Evolutionary conservation across 2,329 filamentous ascomycete genomes (phyloP), one percentile per base, ranked within the genome.

Genomic region (Chalara sp.): DNA sequence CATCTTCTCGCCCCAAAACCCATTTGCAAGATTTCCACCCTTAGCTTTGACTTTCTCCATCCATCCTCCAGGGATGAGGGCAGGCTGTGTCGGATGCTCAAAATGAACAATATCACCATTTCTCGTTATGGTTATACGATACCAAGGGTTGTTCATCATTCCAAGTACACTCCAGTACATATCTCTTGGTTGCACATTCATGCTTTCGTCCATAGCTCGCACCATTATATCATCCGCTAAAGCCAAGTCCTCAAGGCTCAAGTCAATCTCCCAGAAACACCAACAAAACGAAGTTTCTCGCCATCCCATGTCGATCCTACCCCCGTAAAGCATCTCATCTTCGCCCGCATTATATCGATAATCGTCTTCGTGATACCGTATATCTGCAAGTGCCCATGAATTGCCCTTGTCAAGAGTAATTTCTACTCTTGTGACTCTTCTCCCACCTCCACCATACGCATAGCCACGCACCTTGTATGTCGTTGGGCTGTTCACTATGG

Each of bases 81-180:
- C 83, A 6, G 90, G 88, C 56, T 90, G 86, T 3, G 89, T 95
- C 0, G 91, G 91, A 60, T 96, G 91, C 66, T 96, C 90, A 58
- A 96, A 96, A 5, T 80, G 76, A 41, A 96, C 69, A 6, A 64
- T 68, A 12, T 79, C 73, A 0, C 74, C 75, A 53, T 91, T 83
- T 50, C 83, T 83, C 48, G 81, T 79, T 49, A 96, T 86, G 2
- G 83, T 80, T 1, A 96, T 79, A 5, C 91, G 78, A 67, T 86
- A 96, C 91, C 91, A 96, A 0, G 89, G 87, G 61, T 96, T 96
- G 69, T 96, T 96, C 91, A 96, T 96, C 91, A 96, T 96, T 0
- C 91, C 90, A 39, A 96, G 72, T 2, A 95, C 89, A 53, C 83
- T 90, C 91, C 91, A 96, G 70, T 96, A 96, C 88, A 96, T 93